These are phyloP conservation scores for Besnoitia besnoiti DNA, from an alignment of 169 alveolate species.

Conservation along the genomic window DNA sequence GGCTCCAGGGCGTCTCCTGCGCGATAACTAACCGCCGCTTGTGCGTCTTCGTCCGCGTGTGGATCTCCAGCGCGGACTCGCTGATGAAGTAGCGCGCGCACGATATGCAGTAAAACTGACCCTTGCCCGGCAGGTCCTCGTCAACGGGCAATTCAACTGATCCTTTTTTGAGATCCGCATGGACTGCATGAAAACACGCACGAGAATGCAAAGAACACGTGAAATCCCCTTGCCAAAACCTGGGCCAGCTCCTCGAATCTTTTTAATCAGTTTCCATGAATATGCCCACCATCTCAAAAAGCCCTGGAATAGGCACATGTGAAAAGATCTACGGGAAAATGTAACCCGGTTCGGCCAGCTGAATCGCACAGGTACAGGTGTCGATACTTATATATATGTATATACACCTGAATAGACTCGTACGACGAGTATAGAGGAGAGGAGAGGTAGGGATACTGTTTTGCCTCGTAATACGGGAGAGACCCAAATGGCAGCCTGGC, in stretches of 20 bases:
- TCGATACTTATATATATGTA: neutral
- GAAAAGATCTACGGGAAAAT: too few relatives aligned
- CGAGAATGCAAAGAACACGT: neutral
- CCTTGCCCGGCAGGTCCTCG: constrained; percentile 76
- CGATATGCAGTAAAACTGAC: constrained; percentile 74
- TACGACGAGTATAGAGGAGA: neutral
- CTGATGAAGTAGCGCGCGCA: constrained; percentile 79
- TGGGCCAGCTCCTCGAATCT: too few relatives aligned
- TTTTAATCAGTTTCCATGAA: too few relatives aligned
- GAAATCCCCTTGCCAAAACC: too few relatives aligned
- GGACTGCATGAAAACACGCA: constrained; percentile 4
- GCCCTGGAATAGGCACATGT: too few relatives aligned
- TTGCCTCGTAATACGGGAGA: too few relatives aligned
- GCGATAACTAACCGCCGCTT: constrained; percentile 68
- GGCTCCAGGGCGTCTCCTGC: constrained; percentile 74
- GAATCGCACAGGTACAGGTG: neutral
- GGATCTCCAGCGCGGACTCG: constrained; percentile 60
- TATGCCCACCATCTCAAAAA: too few relatives aligned
- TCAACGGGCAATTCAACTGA: constrained; percentile 8
- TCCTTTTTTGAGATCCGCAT: neutral
- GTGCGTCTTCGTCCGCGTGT: constrained; percentile 71
- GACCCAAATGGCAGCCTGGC: too few relatives aligned
- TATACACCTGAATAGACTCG: neutral
- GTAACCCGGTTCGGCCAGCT: too few relatives aligned
- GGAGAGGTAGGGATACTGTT: neutral